phyloP scores from a whole-genome alignment of 1,139 yeast species.

The Yamadazyma oceani region DNA sequence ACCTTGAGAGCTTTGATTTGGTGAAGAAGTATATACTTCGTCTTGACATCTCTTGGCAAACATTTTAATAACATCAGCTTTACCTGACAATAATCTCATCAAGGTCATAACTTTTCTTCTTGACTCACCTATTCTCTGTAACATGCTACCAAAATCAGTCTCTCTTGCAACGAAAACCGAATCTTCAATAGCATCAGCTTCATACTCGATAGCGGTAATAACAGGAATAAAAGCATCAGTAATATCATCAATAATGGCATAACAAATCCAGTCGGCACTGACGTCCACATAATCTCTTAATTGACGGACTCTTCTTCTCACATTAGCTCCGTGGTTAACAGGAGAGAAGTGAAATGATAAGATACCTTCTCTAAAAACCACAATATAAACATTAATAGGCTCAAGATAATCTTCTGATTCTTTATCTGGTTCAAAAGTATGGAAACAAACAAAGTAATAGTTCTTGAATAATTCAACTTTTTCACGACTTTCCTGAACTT shows the following conservation, averaged over 20 bases:
- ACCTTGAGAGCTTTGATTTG: conserved; percentile 9
- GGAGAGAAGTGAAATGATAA: conserved; percentile 86
- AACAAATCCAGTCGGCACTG: conserved; percentile 90
- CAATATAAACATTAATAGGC: conserved; percentile 84
- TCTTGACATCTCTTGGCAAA: conserved; percentile 96
- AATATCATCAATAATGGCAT: conserved; percentile 90
- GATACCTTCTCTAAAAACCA: conserved; percentile 83
- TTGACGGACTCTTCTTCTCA: conserved; percentile 88
- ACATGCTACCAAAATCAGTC: conserved; percentile 66
- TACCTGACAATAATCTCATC: conserved; percentile 86
- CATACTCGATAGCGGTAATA: conserved; percentile 81
- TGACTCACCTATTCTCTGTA: conserved; percentile 82
- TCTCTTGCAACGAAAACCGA: conserved; percentile 46
- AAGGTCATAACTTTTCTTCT: conserved; percentile 89
- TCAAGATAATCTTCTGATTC: conserved; percentile 82
- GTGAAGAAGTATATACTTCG: conserved; percentile 27
- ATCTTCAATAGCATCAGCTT: conserved; percentile 91
- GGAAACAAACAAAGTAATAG: conserved; percentile 81
- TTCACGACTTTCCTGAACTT: conserved; percentile 85
- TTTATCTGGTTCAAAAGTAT: conserved; percentile 73
- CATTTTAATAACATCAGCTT: conserved; percentile 97
- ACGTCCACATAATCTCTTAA: conserved; percentile 84
- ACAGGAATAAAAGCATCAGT: conserved; percentile 94
- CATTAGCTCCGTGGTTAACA: conserved; percentile 78
- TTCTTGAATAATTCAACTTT: conserved; percentile 75